Base-by-base conservation (phyloP, 257 asterid genomes). In the Forsythia viridissima region DNA sequence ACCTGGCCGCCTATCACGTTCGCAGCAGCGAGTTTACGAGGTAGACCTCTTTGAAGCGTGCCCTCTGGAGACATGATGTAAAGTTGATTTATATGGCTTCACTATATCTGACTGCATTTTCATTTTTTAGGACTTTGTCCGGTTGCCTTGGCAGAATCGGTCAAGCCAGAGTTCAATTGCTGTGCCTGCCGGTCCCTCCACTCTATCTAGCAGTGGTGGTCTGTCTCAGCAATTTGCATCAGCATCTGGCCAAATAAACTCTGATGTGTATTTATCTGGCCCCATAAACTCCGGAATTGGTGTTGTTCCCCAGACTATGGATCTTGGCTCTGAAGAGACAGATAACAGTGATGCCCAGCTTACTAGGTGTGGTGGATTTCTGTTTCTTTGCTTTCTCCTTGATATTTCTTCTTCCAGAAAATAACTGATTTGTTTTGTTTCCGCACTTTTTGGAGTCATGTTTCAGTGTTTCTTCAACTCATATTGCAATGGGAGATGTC, bases 11-110 rank as follows among this genome's bases (percentile, higher is more conserved):
- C 82, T 96, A 72, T 91, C 99, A 8, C 92, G 86, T 79, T 88
- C 97, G 46, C 98, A 93, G 87, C 98, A 96, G 90, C 91, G 97
- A 78, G 98, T 96, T 81, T 96, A 96, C 78, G 97, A 96, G 98
- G 99, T 91, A 77, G 76, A 78, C 55, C 70, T 30, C 74, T 80
- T 75, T 39, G 80, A 65, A 43, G 38, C 40, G 41, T 85, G 30
- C 4, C 67, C 57, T 78, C 51, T 74, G 13, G 10, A 37, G 55
- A 72, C 67, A 73, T 73, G 69, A 57, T 55, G n/a, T 44, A 72
- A 52, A 37, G 63, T 63, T 71, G 75, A 73, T 76, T 61, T 72
- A 52, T 41, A 13, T 76, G 61, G 61, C 71, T 20, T 68, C 15
- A 59, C 69, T 83, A 68, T 34, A 63, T 37, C 80, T 80, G 55